Percentiles rank a stretch among this genome's conserved stretches.
Conservation (phyloP, 163 green algal genomes). For the Trebouxia gelatinosa region DNA sequence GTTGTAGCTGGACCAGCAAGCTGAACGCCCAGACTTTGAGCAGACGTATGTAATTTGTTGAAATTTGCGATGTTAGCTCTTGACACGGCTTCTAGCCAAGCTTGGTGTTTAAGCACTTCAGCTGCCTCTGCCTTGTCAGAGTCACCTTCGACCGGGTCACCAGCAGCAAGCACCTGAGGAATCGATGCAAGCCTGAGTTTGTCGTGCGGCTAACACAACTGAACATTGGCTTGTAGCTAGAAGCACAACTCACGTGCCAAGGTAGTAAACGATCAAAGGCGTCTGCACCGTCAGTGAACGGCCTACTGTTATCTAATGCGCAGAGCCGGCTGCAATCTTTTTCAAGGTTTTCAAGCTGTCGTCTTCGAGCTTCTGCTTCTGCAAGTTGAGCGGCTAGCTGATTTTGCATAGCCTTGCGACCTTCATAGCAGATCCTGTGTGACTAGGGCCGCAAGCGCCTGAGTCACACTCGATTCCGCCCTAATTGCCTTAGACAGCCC, state of each 20-base stretch:
- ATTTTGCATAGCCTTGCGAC: conserved; percentile 10
- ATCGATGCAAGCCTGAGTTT: no score
- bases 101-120: conserved; percentile 4
- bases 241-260: conserved; percentile 6
- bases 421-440: no score
- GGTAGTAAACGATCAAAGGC: conserved; percentile 24
- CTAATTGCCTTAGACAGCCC: no score
- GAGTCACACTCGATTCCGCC: no score
- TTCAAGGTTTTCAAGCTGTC: conserved; percentile 6
- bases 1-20: no score
- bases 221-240: no score
- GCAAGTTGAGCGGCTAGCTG: conserved; percentile 13
- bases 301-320: neutral
- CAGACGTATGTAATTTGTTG: no score
- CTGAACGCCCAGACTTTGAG: no score
- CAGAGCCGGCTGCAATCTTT: conserved; percentile 1
- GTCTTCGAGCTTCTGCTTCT: conserved; percentile 10
- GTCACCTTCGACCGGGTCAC: neutral
- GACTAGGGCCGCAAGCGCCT: no score
- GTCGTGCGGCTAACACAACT: no score
- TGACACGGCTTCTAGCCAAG: neutral
- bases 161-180: neutral
- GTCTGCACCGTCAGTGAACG: conserved; percentile 2
- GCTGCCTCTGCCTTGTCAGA: neutral
- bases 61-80: neutral